Evolutionary conservation across 441 rosid genomes (phyloP).

Genomic region (Eutrema salsugineum): DNA sequence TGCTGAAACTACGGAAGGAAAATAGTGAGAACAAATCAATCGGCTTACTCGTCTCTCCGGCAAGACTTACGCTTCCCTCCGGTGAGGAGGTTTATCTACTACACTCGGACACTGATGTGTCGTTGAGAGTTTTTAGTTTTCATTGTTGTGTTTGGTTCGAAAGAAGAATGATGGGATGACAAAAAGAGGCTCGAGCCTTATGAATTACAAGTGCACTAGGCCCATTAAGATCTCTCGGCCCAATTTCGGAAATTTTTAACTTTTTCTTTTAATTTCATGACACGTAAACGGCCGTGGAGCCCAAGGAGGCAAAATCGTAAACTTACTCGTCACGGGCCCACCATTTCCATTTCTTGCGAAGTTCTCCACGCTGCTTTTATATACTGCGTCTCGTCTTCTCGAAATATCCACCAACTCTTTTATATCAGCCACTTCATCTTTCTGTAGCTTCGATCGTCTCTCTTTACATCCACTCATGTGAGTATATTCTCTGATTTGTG

Average conservation of each 20-base stretch:
- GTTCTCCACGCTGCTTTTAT: constrained; percentile 25
- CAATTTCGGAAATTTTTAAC: not conserved
- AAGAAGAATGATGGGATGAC: not conserved
- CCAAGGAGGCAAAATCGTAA: constrained; percentile 13
- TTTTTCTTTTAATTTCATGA: not conserved
- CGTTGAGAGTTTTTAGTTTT: too few relatives aligned
- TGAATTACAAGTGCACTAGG: not conserved
- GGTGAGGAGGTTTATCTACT: constrained; percentile 32
- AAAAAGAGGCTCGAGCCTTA: not conserved
- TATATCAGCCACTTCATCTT: not conserved
- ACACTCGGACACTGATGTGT: too few relatives aligned
- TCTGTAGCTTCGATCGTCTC: constrained; percentile 5
- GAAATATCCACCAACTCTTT: constrained; percentile 22
- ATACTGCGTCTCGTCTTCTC: constrained; percentile 13
- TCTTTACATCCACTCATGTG: constrained; percentile 16
- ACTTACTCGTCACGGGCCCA: constrained; percentile 12
- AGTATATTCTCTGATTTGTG: constrained; percentile 6
- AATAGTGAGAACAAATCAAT: not conserved
- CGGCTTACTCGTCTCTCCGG: constrained; percentile 10
- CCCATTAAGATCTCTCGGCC: not conserved
- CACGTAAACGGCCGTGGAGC: constrained; percentile 1
- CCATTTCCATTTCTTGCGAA: not conserved
- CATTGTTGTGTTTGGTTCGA: too few relatives aligned
- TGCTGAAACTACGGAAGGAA: not conserved
- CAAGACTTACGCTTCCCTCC: constrained; percentile 13